phyloP scores from a whole-genome alignment of 2,329 filamentous ascomycete species.

The Neurospora sp. region DNA sequence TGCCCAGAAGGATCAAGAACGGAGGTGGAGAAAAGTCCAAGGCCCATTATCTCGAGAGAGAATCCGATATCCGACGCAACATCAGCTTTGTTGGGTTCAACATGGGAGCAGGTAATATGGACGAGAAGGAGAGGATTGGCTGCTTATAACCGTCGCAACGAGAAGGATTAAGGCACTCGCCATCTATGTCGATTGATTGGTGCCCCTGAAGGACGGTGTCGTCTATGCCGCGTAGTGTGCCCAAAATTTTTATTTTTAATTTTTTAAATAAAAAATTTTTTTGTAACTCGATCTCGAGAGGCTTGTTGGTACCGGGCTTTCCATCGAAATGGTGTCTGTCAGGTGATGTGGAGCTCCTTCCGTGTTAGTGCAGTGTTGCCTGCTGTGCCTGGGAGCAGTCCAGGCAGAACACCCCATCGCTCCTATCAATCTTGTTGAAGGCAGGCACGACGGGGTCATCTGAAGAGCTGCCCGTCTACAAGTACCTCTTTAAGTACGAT shows the following conservation, averaged over 20 bases:
- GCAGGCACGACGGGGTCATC: neutral
- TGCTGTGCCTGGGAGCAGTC: neutral
- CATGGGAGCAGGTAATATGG: neutral
- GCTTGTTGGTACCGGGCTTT: neutral
- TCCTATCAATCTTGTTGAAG: neutral
- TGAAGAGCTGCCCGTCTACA: neutral
- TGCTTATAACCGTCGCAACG: neutral
- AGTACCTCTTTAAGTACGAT: neutral
- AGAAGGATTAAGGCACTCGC: neutral
- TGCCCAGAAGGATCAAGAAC: neutral
- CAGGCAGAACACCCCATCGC: neutral
- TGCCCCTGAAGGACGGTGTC: neutral
- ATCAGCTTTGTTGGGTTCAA: neutral
- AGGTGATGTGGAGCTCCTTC: neutral
- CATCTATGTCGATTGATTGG: neutral
- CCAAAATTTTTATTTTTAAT: too few relatives aligned
- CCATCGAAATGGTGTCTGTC: neutral
- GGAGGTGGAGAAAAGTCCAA: neutral
- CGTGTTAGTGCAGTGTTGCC: neutral
- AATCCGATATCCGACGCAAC: neutral
- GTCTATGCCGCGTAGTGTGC: neutral
- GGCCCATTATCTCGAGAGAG: neutral
- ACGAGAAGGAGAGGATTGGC: neutral
- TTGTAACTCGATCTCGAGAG: neutral
- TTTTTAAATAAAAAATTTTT: too few relatives aligned